A percentile compares a stretch with the other conserved stretches of the same genome.
Evolutionary conservation across 352 stramenopile species (phyloP).

Genomic region (Phytophthora pluvialis): DNA sequence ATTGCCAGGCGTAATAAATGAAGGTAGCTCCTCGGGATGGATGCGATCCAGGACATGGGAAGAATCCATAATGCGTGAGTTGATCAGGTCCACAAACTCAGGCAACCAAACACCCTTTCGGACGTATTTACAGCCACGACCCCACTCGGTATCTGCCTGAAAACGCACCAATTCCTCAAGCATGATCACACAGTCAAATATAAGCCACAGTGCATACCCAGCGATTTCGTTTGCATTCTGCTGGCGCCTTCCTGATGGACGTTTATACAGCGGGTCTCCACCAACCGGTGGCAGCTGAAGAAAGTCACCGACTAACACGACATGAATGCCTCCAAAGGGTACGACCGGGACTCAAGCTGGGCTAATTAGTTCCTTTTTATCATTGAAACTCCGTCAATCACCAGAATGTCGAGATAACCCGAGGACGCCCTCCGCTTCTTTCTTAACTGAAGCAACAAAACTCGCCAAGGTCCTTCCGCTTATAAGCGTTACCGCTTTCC

Average conservation of each 20-base stretch:
- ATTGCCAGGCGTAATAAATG: background rate
- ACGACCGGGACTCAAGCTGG: background rate
- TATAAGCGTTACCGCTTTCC: background rate
- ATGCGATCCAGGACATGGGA: no score
- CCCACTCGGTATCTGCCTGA: conserved; percentile 30
- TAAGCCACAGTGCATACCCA: conserved; percentile 1
- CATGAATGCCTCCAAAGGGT: conserved; percentile 1
- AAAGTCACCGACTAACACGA: conserved; percentile 8
- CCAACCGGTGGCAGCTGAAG: conserved; percentile 10
- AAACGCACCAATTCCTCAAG: conserved; percentile 29
- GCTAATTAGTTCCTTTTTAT: conserved; percentile 6
- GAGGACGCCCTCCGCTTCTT: no score
- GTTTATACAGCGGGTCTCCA: background rate
- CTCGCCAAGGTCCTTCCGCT: background rate
- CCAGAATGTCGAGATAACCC: background rate
- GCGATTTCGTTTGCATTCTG: background rate
- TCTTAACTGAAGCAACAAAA: background rate
- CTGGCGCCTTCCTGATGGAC: background rate
- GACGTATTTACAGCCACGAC: conserved; percentile 26
- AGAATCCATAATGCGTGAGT: no score
- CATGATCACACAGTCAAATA: conserved; percentile 3
- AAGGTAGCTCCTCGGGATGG: no score
- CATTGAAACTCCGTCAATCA: conserved; percentile 1
- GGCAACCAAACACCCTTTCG: conserved; percentile 21
- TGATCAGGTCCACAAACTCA: background rate